Conservation (phyloP, 2,329 filamentous ascomycete species). For the Balansia obtecta region DNA sequence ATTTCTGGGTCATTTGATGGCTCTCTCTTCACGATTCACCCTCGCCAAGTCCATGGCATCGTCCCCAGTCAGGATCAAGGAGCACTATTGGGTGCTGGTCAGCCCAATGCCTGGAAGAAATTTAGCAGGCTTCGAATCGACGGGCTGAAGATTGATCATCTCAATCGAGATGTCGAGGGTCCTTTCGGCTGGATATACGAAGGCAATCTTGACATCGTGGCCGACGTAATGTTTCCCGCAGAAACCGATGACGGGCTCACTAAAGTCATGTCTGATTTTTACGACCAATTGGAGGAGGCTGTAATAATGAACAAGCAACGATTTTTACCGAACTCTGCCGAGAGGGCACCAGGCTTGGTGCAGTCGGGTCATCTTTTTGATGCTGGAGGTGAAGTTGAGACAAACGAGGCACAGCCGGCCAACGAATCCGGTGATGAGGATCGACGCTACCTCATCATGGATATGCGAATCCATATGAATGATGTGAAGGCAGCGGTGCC, state of each 20-base stretch:
- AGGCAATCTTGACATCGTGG: constrained; percentile 91
- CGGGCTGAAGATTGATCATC: constrained; percentile 84
- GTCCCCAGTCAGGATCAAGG: constrained; percentile 46
- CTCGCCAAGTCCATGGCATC: constrained; percentile 74
- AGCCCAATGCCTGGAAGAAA: constrained; percentile 79
- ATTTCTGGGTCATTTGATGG: constrained; percentile 95
- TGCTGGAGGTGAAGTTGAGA: constrained; percentile 9
- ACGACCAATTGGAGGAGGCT: constrained; percentile 87
- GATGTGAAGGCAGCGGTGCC: constrained; percentile 88
- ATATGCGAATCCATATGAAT: constrained; percentile 88
- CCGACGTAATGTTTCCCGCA: constrained; percentile 86
- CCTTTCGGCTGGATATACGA: constrained; percentile 98
- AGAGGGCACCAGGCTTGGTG: constrained; percentile 15
- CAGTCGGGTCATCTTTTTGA: constrained; percentile 22
- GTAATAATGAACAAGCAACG: constrained; percentile 66
- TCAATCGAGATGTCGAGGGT: constrained; percentile 85
- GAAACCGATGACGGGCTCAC: constrained; percentile 80
- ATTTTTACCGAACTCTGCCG: constrained; percentile 39
- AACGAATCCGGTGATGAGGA: constrained; percentile 35
- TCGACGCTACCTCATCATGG: constrained; percentile 79
- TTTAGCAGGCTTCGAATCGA: constrained; percentile 88
- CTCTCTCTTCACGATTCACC: constrained; percentile 94
- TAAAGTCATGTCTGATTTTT: constrained; percentile 94
- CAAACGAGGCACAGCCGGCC: constrained; percentile 6
- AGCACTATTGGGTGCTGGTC: constrained; percentile 43